Base-by-base conservation (phyloP, 345 rosid species). In the Bruguiera gymnorhiza region DNA sequence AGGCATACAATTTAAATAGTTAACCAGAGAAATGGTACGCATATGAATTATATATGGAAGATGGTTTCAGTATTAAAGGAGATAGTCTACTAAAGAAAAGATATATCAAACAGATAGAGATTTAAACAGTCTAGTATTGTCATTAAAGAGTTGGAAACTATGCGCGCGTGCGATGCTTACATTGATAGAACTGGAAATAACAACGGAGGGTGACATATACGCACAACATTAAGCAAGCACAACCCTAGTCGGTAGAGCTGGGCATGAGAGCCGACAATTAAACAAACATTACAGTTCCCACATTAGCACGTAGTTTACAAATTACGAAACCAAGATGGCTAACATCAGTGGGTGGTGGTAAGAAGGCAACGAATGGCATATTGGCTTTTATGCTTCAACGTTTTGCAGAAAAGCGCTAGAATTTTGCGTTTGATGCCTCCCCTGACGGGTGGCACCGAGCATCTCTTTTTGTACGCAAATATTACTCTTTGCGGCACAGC, bases 371-470 rank as follows among this genome's bases (percentile, higher is more conserved):
- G 43, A 43, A 53, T 23, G 18, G 76, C 55, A 15, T 29, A 18
- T 2, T 51, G 46, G 64, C 53, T n/a, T 5, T 66, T 64, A 5
- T 74, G 71, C 79, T 73, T 82, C 74, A 82, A 10, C 36, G 77
- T 63, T 13, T 20, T 26, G 65, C 8, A 72, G 23, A 84, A 50
- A 64, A 79, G 74, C 37, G 54, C 26, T n/a, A 79, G 37, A 32
- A 84, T 76, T 73, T 54, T 84, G 65, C 80, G 75, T 76, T 84
- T 84, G 68, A 84, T 73, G 69, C 69, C 56, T 64, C 87, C 87
- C 66, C 86, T 76, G 2, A n/a, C 68, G 0, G 80, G 79, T 6
- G 82, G 79, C 13, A 64, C 11, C 50, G 21, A 9, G 23, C 3
- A 36, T 56, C n/a, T 73, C 62, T 30, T 64, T 23, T 32, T 27